Base-by-base conservation (phyloP, 1,284 basidiomycete species). In the Irpex sp. region DNA sequence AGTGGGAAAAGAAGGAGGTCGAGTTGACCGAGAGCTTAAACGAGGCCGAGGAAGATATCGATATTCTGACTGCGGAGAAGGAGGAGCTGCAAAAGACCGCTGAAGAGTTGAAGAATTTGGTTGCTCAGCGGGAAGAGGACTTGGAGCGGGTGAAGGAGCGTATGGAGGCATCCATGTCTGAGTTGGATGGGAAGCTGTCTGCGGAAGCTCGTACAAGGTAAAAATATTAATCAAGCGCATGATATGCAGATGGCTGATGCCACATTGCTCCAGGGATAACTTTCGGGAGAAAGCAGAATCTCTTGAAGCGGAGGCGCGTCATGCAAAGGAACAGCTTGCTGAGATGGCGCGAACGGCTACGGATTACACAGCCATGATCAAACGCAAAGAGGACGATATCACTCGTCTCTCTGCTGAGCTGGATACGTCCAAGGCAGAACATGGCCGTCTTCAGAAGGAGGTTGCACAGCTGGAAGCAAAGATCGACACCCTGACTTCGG, bases 111-210 rank as follows among this genome's bases (percentile, higher is more conserved):
- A 85, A 88, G 70, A 87, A 85, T 63, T 79, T 91, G 61, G 81
- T 92, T 3, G 73, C 81, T 31, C 87, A 94, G 68, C 86, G 88
- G 46, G 93, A 96, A 66, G 92, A 98, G 69, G 93, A 95, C 69
- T 73, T 95, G 50, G 72, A 78, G 3, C 82, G 94, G 46, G 78
- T 87, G 0, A 94, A 91, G 72, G 93, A 95, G 68, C 84, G 94
- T 62, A 84, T 90, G 72, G 90, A 95, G 31, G 70, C 78, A 15
- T 77, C 84, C 9, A 76, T 89, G 21, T 81, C 83, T 35, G 94
- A 97, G 49, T 74, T 96, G 47, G 89, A 94, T 71, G 82, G 79
- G 5, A 93, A 91, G 71, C 78, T 97, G 6, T 79, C 80, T 33
- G 76, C 79, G 0, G 94, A 97, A 72, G 75, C 79, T 62, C 83